phyloP scores from a whole-genome alignment of 345 rosid genomes.

The Reutealis trisperma region DNA sequence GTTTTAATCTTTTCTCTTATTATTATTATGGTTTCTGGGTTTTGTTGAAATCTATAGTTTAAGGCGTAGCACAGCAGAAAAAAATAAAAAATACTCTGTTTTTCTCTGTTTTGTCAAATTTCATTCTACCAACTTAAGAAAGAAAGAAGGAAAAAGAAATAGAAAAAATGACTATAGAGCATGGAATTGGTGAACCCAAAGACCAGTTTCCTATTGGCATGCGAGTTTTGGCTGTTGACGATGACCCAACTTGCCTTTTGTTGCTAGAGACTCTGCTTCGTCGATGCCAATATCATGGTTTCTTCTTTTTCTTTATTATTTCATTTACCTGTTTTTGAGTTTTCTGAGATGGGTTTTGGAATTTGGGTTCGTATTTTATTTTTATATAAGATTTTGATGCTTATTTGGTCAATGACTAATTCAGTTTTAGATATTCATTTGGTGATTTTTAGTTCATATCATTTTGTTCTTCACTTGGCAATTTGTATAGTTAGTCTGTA shows the following conservation, averaged over 20 bases:
- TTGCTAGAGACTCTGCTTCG: slow-evolving; percentile 62
- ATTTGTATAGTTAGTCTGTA: slow-evolving; percentile 8
- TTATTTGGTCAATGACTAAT: neutral
- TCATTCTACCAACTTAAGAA: neutral
- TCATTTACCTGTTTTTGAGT: slow-evolving; percentile 13
- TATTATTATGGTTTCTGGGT: slow-evolving; percentile 26
- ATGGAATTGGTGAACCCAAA: slow-evolving; percentile 31
- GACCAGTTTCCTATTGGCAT: slow-evolving; percentile 74
- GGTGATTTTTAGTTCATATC: neutral
- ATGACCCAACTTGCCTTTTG: slow-evolving; percentile 68
- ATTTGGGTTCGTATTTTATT: slow-evolving; percentile 9
- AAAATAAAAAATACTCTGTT: neutral
- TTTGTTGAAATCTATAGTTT: slow-evolving; percentile 8
- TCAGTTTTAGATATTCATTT: neutral
- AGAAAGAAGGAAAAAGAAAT: no score
- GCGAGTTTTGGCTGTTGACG: slow-evolving; percentile 85
- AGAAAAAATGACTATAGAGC: slow-evolving; percentile 51
- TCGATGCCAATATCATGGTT: slow-evolving; percentile 66
- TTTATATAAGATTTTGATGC: neutral
- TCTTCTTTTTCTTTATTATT: slow-evolving; percentile 2
- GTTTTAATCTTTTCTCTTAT: neutral
- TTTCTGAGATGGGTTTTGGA: slow-evolving; percentile 19
- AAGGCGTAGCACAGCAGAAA: neutral
- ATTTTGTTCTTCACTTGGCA: slow-evolving; percentile 1
- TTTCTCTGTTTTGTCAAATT: neutral